Conservation (phyloP, 148 eudicot genomes). For the Spergularia bocconei region DNA sequence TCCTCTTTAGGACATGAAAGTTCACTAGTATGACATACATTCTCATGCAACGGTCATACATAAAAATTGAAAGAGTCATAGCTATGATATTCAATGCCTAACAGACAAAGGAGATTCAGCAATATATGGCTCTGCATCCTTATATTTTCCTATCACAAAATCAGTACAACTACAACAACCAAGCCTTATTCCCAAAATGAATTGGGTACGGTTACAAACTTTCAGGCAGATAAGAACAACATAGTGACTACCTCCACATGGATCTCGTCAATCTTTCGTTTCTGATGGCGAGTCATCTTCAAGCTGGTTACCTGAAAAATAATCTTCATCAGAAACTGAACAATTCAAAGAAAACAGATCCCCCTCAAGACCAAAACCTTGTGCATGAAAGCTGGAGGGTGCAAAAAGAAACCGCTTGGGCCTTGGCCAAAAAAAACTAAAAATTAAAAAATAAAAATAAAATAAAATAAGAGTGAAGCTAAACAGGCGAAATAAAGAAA, state of each 20-base stretch:
- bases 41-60: background rate
- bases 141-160: background rate
- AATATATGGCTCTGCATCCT: background rate
- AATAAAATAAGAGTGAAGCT: background rate
- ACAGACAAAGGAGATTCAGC: background rate
- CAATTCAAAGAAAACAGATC: background rate
- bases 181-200: too few species aligned
- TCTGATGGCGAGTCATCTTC: constrained; percentile 99
- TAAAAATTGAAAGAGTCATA: too few species aligned
- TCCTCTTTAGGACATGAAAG: background rate
- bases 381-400: background rate
- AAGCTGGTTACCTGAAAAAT: constrained; percentile 71
- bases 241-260: constrained; percentile 72
- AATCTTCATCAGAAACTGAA: constrained; percentile 11
- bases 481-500: background rate
- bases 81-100: background rate
- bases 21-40: background rate
- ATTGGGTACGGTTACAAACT: constrained; percentile 1
- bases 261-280: constrained; percentile 93
- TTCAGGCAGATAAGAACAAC: background rate
- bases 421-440: background rate
- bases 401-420: background rate
- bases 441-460: too few species aligned
- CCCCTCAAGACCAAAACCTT: background rate
- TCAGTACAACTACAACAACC: too few species aligned